These are phyloP conservation scores for Primulina huaijiensis DNA, from an alignment of 257 asterid species.

Conservation along the genomic window DNA sequence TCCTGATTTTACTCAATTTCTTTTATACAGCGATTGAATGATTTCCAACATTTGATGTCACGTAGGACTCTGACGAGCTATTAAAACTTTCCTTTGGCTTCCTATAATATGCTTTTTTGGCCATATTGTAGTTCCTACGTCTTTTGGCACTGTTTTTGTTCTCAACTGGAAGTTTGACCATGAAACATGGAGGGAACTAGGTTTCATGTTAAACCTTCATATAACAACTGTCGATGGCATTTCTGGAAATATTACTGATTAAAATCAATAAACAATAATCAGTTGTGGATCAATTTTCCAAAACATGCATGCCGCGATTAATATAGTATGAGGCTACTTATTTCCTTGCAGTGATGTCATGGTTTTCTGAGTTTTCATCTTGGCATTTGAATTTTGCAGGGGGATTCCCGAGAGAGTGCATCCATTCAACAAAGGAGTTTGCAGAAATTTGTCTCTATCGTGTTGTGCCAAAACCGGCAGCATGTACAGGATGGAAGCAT, in stretches of 20 bases:
- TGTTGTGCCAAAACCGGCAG: slow-evolving; percentile 55
- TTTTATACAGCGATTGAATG: neutral
- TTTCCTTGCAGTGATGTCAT: neutral
- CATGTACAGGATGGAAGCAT: slow-evolving; percentile 56
- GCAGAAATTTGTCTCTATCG: slow-evolving; percentile 73
- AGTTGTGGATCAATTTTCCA: neutral
- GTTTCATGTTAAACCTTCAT: neutral
- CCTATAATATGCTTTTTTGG: neutral
- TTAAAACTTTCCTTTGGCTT: neutral
- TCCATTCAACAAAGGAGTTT: slow-evolving; percentile 82
- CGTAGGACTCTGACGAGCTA: neutral
- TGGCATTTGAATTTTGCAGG: slow-evolving; percentile 42
- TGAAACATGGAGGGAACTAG: neutral
- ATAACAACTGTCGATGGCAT: neutral
- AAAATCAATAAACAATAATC: neutral
- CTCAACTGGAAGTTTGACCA: neutral
- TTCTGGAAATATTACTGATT: neutral
- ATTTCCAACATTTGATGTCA: neutral
- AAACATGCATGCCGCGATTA: too few relatives aligned
- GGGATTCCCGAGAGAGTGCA: slow-evolving; percentile 80
- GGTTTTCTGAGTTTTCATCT: neutral
- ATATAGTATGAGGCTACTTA: neutral
- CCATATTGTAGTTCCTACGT: neutral
- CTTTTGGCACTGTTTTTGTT: neutral
- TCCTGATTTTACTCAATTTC: neutral